Base-by-base conservation (phyloP, 257 asterid species). In the Mitragyna speciosa region DNA sequence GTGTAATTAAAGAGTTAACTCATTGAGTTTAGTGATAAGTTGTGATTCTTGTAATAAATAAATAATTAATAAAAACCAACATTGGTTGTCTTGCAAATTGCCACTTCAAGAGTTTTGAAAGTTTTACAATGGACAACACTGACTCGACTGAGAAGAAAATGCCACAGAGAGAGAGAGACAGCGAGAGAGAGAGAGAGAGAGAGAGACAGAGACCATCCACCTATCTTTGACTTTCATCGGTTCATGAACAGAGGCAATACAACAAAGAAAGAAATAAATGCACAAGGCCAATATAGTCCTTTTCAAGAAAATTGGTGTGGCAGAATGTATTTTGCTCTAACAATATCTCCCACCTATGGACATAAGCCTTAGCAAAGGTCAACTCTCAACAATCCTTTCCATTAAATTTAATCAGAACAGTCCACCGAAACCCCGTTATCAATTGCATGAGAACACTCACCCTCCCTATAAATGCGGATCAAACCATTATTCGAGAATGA, bases 391-490 rank as follows among this genome's bases (percentile, higher is more conserved):
- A 79, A 72, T 58, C 70, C 52, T 20, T 7, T 24, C 1, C 54
- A 61, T 49, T 61, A 76, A 73, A 28, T 52, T 12, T 24, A 64
- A 75, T 58, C 76, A 79, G 56, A 79, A 76, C 10, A 64, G 81
- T 83, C 86, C 86, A 75, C 80, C 61, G 65, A 52, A 65, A 79
- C 28, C 56, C 43, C 70, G 51, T 70, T 75, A 49, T 31, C 12
- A 76, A 75, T 59, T 79, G 83, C 86, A 83, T 79, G 86, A 70
- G 83, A 83, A 79, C 56, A 69, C 83, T 81, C 59, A 56, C 56
- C 78, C 81, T 65, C 78, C 83, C 86, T 83, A 70, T 61, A 75
- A 83, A 79, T 70, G 76, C 86, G 86, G 86, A 83, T 83, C 86
- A 80, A 51, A 54, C 71, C 83, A 83, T 79, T 79, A 75, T 79